Evolutionary conservation across 2,329 filamentous ascomycete species (phyloP).

Genomic region (Cryoendolithus antarcticus): DNA sequence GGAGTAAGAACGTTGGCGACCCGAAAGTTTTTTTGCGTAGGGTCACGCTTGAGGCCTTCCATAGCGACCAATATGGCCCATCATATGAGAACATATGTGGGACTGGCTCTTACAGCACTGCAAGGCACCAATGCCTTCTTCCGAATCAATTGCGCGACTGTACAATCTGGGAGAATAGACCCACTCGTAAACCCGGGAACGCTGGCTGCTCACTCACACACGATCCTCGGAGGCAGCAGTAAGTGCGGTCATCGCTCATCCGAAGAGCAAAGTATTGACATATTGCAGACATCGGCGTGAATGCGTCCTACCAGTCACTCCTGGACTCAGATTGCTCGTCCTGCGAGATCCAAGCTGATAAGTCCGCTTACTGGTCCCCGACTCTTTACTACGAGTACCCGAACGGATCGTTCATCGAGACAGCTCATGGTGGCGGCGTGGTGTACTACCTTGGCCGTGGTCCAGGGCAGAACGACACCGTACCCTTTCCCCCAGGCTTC

Average conservation of each 20-base stretch:
- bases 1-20: too few relatives aligned
- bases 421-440: conserved; percentile 51
- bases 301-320: conserved; percentile 49
- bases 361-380: conserved; percentile 28
- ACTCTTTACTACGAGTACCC: conserved; percentile 23
- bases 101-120: too few relatives aligned
- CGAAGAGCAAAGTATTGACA: conserved; percentile 1
- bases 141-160: conserved; percentile 23
- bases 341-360: conserved; percentile 24
- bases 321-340: conserved; percentile 42
- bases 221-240: conserved; percentile 23
- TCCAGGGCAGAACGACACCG: conserved; percentile 46
- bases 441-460: conserved; percentile 54
- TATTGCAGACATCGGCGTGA: conserved; percentile 43
- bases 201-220: conserved; percentile 22
- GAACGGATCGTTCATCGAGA: conserved; percentile 29
- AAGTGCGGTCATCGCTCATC: conserved; percentile 3
- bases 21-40: too few relatives aligned
- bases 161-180: conserved; percentile 25
- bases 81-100: too few relatives aligned
- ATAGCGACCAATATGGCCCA: too few relatives aligned
- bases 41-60: too few relatives aligned
- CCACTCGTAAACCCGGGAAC: conserved; percentile 22
- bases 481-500: conserved; percentile 55
- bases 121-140: conserved; percentile 21